A percentile compares a stretch with the other conserved stretches of the same genome.
Conservation (phyloP, 805 yeast genomes). For the Kodamaea sagamina region DNA sequence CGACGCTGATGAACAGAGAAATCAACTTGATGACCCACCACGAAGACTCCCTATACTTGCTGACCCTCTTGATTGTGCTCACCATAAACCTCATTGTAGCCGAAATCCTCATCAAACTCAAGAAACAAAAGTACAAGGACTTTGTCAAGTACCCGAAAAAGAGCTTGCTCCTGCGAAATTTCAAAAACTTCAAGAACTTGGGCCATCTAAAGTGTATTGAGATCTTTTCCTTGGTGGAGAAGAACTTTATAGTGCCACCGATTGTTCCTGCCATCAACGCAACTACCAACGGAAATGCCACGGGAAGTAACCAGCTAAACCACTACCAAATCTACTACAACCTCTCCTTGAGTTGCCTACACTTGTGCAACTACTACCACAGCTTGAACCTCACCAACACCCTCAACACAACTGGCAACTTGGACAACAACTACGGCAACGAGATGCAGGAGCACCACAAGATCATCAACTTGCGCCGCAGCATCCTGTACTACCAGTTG, state of each 20-base stretch:
- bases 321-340: constrained; percentile 34
- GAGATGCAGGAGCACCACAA: constrained; percentile 34
- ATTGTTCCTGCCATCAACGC: constrained; percentile 15
- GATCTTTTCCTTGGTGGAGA: constrained; percentile 25
- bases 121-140: constrained; percentile 25
- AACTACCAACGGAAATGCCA: constrained; percentile 12
- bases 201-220: constrained; percentile 33
- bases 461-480: constrained; percentile 27
- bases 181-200: constrained; percentile 27
- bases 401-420: constrained; percentile 16
- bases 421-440: constrained; percentile 20
- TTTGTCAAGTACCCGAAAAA: constrained; percentile 22
- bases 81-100: constrained; percentile 30
- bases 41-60: constrained; percentile 30
- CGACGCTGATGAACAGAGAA: constrained; percentile 11
- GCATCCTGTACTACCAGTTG: constrained; percentile 35
- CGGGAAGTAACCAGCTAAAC: constrained; percentile 17
- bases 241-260: constrained; percentile 23
- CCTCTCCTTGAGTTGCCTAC: constrained; percentile 28
- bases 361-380: constrained; percentile 34
- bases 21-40: constrained; percentile 24
- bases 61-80: constrained; percentile 27
- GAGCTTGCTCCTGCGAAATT: constrained; percentile 19
- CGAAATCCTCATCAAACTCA: constrained; percentile 33
- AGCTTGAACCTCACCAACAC: constrained; percentile 30